These are phyloP conservation scores for Citrus reticulata DNA, from an alignment of 345 rosid genomes.

Conservation along the genomic window DNA sequence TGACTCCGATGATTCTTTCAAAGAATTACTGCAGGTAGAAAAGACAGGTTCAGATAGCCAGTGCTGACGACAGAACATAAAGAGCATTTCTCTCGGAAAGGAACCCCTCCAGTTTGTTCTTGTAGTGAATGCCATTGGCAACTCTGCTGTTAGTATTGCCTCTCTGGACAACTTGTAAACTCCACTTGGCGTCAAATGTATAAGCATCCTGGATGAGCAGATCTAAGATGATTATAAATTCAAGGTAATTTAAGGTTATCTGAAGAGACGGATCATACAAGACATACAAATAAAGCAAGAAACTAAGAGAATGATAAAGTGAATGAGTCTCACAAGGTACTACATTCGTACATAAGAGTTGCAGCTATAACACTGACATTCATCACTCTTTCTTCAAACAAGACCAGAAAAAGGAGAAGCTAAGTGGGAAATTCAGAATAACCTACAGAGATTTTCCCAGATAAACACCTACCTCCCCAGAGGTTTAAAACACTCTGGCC, in stretches of 20 bases:
- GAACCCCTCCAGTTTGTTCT: conserved; percentile 86
- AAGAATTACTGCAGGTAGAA: conserved; percentile 31
- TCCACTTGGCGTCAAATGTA: conserved; percentile 74
- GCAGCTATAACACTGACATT: background rate
- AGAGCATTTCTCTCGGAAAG: conserved; percentile 72
- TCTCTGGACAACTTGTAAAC: conserved; percentile 75
- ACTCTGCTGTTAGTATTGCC: conserved; percentile 62
- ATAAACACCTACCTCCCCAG: background rate
- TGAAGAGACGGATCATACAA: background rate
- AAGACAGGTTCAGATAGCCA: conserved; percentile 76
- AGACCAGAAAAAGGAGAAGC: background rate
- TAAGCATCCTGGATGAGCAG: conserved; percentile 49
- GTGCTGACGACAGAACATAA: conserved; percentile 80
- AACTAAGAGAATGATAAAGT: background rate
- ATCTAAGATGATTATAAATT: conserved; percentile 3
- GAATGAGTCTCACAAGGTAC: background rate
- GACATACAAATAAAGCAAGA: background rate
- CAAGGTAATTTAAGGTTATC: background rate
- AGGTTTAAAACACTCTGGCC: background rate
- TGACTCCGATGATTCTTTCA: conserved; percentile 35
- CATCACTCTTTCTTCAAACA: background rate
- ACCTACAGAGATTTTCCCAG: background rate
- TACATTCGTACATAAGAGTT: background rate
- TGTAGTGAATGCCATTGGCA: conserved; percentile 63
- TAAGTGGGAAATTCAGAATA: background rate